Percentiles rank a stretch among this genome's conserved stretches.
phyloP scores from a whole-genome alignment of 768 basidiomycete genomes.

The Podaxis carcinomalis region DNA sequence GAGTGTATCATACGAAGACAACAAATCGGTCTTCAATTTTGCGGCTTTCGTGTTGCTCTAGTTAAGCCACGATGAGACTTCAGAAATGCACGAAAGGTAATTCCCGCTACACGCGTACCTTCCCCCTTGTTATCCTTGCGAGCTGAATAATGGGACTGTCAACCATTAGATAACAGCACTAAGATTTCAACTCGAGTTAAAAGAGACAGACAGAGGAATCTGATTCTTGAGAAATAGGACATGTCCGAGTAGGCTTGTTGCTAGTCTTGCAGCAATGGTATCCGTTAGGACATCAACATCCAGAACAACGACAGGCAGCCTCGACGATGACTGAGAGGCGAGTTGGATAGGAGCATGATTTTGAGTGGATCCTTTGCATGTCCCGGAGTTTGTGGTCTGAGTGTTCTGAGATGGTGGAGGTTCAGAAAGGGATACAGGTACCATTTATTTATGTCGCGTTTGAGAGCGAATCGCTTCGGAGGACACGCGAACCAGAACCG shows the following conservation, averaged over 20 bases:
- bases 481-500: background rate
- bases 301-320: conserved; percentile 36
- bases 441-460: background rate
- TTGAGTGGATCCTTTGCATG: background rate
- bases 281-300: conserved; percentile 51
- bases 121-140: conserved; percentile 41
- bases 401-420: background rate
- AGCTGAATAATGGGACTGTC: conserved; percentile 65
- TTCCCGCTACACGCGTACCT: conserved; percentile 26
- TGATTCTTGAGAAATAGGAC: conserved; percentile 77
- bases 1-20: conserved; percentile 66
- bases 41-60: conserved; percentile 44
- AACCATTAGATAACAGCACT: background rate
- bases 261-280: conserved; percentile 58
- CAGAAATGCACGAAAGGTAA: background rate
- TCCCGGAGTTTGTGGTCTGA: no score
- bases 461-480: background rate
- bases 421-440: background rate
- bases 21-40: conserved; percentile 58
- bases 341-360: background rate
- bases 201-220: conserved; percentile 64
- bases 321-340: conserved; percentile 1
- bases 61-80: background rate
- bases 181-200: background rate
- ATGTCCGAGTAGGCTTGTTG: conserved; percentile 60